Conservation (phyloP, 805 yeast genomes). For the Metschnikowia anglica region DNA sequence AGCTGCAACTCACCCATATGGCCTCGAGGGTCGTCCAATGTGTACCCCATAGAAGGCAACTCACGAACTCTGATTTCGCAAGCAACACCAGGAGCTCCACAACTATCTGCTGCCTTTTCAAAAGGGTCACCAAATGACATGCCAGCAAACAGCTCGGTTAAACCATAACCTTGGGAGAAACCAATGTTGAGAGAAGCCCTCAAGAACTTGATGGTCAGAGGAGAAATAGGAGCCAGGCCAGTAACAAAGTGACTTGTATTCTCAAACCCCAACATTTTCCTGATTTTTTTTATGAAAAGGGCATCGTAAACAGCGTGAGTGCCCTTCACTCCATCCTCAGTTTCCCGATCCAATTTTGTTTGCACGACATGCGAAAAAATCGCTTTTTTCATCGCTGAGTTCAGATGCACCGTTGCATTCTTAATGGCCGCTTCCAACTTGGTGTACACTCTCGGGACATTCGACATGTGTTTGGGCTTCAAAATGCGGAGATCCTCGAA, state of each 20-base stretch:
- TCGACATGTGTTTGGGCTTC: conserved; percentile 26
- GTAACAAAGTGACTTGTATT: conserved; percentile 28
- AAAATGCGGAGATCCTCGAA: conserved; percentile 26
- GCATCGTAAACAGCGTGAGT: conserved; percentile 22
- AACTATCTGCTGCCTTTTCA: conserved; percentile 53
- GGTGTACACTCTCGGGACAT: conserved; percentile 30
- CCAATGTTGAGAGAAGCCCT: conserved; percentile 59
- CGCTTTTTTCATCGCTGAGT: conserved; percentile 19
- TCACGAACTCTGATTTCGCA: conserved; percentile 56
- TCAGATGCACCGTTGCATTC: conserved; percentile 24
- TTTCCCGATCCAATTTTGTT: conserved; percentile 21
- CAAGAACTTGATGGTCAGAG: conserved; percentile 58
- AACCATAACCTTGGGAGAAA: conserved; percentile 72
- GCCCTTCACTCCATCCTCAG: conserved; percentile 21
- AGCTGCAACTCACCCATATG: conserved; percentile 59
- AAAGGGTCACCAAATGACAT: conserved; percentile 37
- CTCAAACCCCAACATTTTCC: conserved; percentile 37
- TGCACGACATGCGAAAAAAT: conserved; percentile 22
- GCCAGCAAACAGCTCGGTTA: conserved; percentile 66
- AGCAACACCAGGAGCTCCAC: conserved; percentile 59
- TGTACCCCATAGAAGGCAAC: conserved; percentile 60
- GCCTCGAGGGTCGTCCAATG: conserved; percentile 21
- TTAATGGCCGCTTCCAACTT: conserved; percentile 29
- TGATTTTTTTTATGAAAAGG: conserved; percentile 14
- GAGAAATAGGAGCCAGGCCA: conserved; percentile 71